Evolutionary conservation across 2,329 filamentous ascomycete genomes (phyloP), one percentile per base, ranked within the genome.

Genomic region (Alternaria sp.): DNA sequence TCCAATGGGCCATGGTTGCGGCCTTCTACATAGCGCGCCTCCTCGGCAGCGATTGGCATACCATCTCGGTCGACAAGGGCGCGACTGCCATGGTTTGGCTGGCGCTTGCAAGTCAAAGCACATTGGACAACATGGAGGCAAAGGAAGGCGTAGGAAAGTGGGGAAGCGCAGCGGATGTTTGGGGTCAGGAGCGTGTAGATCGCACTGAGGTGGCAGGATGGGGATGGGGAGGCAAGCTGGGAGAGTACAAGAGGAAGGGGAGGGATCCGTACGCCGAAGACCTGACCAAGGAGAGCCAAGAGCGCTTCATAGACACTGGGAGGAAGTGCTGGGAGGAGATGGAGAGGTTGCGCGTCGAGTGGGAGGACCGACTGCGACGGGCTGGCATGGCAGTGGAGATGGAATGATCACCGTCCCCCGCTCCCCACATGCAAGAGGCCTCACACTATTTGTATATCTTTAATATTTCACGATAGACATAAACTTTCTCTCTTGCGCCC

Each of bases 1-100:
- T 97, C 64, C 87, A 88, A 67, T 90, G 88, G 77, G 83, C 86
- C 64, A 96, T 96, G 87, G 80, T 87, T 54, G 74, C 87, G 19
- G 83, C 87, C 4, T 90, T 96, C 77, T 90, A 89, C 77, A 46
- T 97, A 15, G 88, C 89, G 13, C 91, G 95, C 67, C 89, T 87
- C 83, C 77, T 93, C 25, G 96, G 96, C 52, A 96, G 92, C 3
- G 92, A 92, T 11, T 99, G 96, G 96, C 95, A 98, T 78, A 85
- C 87, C 1, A 85, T 92, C 52, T 86, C 86, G n/a, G 85, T 90
- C 0, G 97, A 97, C 81, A 86, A 87, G 19, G 94, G 91, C 45
- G 93, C 94, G 8, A 86, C 86, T 51, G 88, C 93, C 0, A 87
- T 92, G 6, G 90, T 91, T 23, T 97, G 92, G 91, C 81, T 97